Evolutionary conservation across 352 stramenopile species (phyloP).

Genomic region (Globisporangium radiosum): DNA sequence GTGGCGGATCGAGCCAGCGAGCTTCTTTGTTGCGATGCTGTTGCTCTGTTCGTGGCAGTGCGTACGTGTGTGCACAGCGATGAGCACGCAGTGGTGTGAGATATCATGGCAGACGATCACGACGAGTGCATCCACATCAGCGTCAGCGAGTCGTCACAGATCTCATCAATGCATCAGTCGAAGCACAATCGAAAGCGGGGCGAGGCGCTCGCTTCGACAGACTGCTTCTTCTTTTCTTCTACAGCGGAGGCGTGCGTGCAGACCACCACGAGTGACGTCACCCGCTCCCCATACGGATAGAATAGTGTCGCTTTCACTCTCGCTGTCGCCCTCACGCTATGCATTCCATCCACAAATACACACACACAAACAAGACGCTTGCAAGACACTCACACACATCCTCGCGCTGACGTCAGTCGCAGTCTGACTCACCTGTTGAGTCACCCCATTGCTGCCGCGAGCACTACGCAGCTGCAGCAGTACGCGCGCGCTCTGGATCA

Average conservation of each 20-base stretch:
- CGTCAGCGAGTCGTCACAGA: neutral
- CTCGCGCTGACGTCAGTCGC: neutral
- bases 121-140: neutral
- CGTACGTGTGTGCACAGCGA: neutral
- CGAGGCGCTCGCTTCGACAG: neutral
- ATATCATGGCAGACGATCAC: neutral
- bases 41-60: neutral
- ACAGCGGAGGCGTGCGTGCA: neutral
- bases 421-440: neutral
- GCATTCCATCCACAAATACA: neutral
- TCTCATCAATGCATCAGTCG: neutral
- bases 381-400: neutral
- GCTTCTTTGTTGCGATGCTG: neutral
- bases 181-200: neutral
- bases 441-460: neutral
- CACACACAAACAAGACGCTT: neutral
- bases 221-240: neutral
- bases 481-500: neutral
- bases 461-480: neutral
- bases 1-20: slow-evolving; percentile 23
- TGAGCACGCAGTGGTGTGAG: neutral
- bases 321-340: neutral
- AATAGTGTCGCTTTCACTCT: neutral
- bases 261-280: neutral
- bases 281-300: neutral